Conservation (phyloP, 768 basidiomycete species). For the Suillus occidentalis region DNA sequence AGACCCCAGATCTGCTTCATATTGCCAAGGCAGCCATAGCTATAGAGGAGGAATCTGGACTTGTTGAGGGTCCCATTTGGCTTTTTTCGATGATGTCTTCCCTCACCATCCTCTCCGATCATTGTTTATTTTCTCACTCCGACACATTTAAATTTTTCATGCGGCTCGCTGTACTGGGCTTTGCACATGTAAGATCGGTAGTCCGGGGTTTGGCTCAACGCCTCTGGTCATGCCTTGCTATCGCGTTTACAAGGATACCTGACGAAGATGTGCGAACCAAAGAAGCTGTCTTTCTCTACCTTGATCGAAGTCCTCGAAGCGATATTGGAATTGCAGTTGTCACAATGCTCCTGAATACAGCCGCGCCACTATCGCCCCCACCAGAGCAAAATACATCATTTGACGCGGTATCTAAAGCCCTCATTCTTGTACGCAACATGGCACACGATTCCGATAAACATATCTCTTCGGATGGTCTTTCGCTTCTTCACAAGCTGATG, state of each 20-base stretch:
- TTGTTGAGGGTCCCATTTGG: constrained; percentile 40
- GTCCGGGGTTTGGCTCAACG: constrained; percentile 42
- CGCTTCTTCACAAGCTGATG: constrained; percentile 38
- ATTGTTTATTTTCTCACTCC: constrained; percentile 41
- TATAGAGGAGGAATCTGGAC: constrained; percentile 18
- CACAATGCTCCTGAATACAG: constrained; percentile 35
- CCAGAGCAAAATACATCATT: constrained; percentile 12
- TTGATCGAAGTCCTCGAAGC: constrained; percentile 47
- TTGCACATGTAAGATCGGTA: constrained; percentile 33
- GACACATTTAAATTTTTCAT: constrained; percentile 40
- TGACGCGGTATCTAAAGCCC: constrained; percentile 32
- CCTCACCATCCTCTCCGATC: constrained; percentile 48
- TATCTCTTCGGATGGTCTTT: constrained; percentile 33
- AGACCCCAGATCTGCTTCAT: constrained; percentile 20
- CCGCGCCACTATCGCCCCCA: constrained; percentile 2
- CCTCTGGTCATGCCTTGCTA: constrained; percentile 56
- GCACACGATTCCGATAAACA: constrained; percentile 23
- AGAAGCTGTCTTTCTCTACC: constrained; percentile 40
- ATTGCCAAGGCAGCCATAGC: constrained; percentile 31
- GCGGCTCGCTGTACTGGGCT: constrained; percentile 32
- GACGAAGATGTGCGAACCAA: constrained; percentile 25
- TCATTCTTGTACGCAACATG: constrained; percentile 43
- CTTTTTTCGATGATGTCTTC: constrained; percentile 44
- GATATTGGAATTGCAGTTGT: constrained; percentile 47
- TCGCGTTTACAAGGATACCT: constrained; percentile 51